Conservation (phyloP, 1,284 basidiomycete genomes). For the Boletus sp. region DNA sequence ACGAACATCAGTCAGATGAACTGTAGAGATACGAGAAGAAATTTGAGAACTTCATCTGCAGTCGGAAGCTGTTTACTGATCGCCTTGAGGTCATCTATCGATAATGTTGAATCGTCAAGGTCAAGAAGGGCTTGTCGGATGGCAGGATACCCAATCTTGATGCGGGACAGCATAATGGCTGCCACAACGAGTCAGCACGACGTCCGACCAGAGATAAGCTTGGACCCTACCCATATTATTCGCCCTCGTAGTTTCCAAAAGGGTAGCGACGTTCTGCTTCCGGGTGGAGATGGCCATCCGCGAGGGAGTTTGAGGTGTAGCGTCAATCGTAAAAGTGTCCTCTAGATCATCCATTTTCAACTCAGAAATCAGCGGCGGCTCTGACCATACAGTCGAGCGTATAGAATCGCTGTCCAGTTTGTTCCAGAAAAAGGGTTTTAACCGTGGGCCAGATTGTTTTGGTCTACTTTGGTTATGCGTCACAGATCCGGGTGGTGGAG, state of each 20-base stretch:
- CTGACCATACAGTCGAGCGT: slow-evolving; percentile 67
- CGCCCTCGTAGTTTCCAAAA: slow-evolving; percentile 78
- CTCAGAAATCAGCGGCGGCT: slow-evolving; percentile 40
- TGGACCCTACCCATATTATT: slow-evolving; percentile 68
- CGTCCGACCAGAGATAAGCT: not conserved
- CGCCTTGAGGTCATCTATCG: slow-evolving; percentile 68
- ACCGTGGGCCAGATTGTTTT: slow-evolving; percentile 41
- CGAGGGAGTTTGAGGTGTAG: slow-evolving; percentile 39
- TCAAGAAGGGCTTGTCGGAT: slow-evolving; percentile 68
- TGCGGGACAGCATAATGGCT: slow-evolving; percentile 79
- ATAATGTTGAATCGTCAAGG: slow-evolving; percentile 63
- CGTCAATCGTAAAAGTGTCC: slow-evolving; percentile 68
- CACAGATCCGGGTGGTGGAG: slow-evolving; percentile 22
- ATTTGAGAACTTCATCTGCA: slow-evolving; percentile 59
- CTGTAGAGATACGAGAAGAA: not conserved
- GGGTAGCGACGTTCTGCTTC: slow-evolving; percentile 61
- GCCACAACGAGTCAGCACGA: slow-evolving; percentile 12
- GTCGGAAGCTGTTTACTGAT: slow-evolving; percentile 75
- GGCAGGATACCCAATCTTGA: slow-evolving; percentile 60
- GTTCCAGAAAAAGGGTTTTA: slow-evolving; percentile 90
- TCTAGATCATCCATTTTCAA: slow-evolving; percentile 72
- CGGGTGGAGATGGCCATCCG: slow-evolving; percentile 43
- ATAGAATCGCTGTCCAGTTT: slow-evolving; percentile 55
- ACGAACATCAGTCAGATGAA: not conserved
- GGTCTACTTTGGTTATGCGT: slow-evolving; percentile 33